A percentile compares a stretch with the other conserved stretches of the same genome.
Conservation (phyloP, 495 filamentous ascomycete genomes). For the Hypoxylon fragiforme region DNA sequence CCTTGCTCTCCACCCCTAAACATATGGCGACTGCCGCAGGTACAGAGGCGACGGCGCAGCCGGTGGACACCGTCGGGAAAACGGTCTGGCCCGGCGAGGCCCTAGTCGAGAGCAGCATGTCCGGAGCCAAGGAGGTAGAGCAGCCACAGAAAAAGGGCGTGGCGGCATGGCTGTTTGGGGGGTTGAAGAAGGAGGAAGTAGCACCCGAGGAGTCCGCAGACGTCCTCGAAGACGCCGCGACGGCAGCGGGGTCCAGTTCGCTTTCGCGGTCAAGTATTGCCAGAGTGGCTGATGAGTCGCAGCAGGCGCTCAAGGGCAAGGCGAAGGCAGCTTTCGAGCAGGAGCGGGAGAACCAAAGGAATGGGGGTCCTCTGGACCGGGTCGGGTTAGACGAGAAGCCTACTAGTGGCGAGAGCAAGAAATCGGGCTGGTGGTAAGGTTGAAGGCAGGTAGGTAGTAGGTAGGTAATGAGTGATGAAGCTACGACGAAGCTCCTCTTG, state of each 20-base stretch:
- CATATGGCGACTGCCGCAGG: conserved; percentile 1
- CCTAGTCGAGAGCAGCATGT: conserved; percentile 22
- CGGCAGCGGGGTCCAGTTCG: conserved; percentile 2
- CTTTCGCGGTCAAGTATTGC: conserved; percentile 17
- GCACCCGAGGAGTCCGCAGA: conserved; percentile 39
- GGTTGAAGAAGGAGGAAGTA: conserved; percentile 65
- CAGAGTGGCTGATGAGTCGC: conserved; percentile 8
- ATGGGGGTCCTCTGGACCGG: conserved; percentile 53
- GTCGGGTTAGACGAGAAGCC: conserved; percentile 38
- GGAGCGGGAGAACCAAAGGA: conserved; percentile 53
- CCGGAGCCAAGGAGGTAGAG: conserved; percentile 38
- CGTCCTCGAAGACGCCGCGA: conserved; percentile 29
- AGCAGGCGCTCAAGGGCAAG: conserved; percentile 34
- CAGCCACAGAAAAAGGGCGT: conserved; percentile 38
- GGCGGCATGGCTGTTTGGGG: conserved; percentile 44
- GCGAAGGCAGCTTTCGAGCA: conserved; percentile 52
- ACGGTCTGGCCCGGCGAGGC: conserved; percentile 29
- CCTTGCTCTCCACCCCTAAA: conserved; percentile 33
- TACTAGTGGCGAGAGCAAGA: conserved; percentile 19
- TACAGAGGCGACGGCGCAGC: neutral
- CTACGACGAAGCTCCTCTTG: no score
- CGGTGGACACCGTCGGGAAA: conserved; percentile 4
- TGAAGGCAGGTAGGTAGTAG: neutral
- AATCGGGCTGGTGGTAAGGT: conserved; percentile 42
- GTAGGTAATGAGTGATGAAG: neutral